Conservation (phyloP, 164 flowering plant genomes). For the Chimonanthus praecox region DNA sequence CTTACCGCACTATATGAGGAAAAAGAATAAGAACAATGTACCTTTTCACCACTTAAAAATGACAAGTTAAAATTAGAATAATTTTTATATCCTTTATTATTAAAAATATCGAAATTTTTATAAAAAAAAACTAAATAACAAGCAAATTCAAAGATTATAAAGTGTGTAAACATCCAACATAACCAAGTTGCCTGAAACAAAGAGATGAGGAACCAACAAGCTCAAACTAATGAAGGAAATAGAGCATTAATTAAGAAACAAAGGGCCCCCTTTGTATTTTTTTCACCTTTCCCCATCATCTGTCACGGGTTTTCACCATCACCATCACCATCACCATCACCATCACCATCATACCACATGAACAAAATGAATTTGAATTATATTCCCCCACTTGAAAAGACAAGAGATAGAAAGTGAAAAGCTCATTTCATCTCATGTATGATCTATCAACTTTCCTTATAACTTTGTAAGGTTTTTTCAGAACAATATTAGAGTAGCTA, state of each 20-base stretch:
- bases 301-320: too few relatives aligned
- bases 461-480: conserved; percentile 15
- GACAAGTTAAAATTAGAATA: too few relatives aligned
- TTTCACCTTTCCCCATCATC: not conserved
- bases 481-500: not conserved
- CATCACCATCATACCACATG: not conserved
- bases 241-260: not conserved
- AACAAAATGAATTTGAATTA: conserved; percentile 14
- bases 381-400: conserved; percentile 26
- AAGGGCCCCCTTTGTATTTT: not conserved
- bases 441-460: conserved; percentile 19
- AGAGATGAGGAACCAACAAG: conserved; percentile 20
- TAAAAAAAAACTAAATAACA: too few relatives aligned
- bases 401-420: conserved; percentile 5
- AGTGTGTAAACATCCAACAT: conserved; percentile 8
- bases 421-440: conserved; percentile 18
- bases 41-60: too few relatives aligned
- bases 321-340: too few relatives aligned
- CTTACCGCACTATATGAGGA: too few relatives aligned
- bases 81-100: too few relatives aligned
- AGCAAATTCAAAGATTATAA: not conserved
- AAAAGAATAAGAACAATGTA: too few relatives aligned
- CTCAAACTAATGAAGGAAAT: not conserved
- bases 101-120: too few relatives aligned
- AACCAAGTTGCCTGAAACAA: conserved; percentile 10